Conservation (phyloP, 2,329 filamentous ascomycete genomes). For the Ophiostoma sp. region DNA sequence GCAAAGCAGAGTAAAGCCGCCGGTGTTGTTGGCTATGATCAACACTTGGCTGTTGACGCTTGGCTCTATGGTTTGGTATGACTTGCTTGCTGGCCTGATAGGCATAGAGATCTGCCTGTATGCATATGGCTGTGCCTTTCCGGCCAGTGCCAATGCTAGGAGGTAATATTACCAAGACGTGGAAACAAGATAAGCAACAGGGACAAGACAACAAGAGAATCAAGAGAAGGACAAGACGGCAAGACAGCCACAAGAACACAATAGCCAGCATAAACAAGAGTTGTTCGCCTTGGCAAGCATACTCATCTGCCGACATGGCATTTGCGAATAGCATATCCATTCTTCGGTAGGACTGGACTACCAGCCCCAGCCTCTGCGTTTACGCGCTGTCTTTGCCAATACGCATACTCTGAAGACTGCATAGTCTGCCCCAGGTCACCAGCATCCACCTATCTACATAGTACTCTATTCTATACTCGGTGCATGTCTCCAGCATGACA, state of each 20-base stretch:
- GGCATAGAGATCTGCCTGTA: background rate
- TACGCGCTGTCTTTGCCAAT: background rate
- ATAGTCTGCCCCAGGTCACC: background rate
- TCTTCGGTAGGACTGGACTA: background rate
- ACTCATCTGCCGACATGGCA: constrained; percentile 6
- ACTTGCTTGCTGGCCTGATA: background rate
- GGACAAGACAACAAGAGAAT: background rate
- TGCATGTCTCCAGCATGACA: background rate
- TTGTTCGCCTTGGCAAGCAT: background rate
- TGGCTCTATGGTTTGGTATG: background rate
- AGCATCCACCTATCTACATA: background rate
- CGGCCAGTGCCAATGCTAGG: background rate
- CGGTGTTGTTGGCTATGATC: background rate
- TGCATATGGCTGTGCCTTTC: background rate
- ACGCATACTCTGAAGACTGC: background rate
- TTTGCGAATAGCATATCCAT: background rate
- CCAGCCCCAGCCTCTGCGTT: background rate
- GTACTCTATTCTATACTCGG: background rate
- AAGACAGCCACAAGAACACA: background rate
- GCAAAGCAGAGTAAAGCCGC: background rate
- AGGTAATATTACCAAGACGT: background rate
- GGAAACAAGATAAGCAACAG: background rate
- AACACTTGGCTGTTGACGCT: background rate
- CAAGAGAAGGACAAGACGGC: background rate
- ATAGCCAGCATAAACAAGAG: background rate